Base-by-base conservation (phyloP, 106 monocot genomes). In the Platanthera guangdongensis region DNA sequence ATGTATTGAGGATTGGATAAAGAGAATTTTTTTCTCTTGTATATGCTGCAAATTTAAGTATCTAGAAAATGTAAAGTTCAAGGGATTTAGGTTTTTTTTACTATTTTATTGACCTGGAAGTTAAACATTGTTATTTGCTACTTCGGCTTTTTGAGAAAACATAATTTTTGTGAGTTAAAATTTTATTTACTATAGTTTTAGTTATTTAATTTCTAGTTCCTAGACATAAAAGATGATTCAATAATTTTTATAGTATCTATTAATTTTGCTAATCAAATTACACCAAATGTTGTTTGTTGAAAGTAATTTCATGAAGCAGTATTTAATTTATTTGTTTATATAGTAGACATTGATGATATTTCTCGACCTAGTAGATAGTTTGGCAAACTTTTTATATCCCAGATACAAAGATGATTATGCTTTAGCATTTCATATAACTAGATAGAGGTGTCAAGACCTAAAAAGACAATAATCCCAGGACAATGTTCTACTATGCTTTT, bases 301-400 rank as follows among this genome's bases (percentile, higher is more conserved):
- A 30, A 2, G 13, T 65, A 2, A 32, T 65, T 65, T 65, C 28
- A 65, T 65, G 2, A 65, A 32, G 59, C 3, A 32, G 4, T 12
- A 32, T 65, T n/a, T 75, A 30, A 2, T 39, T 22, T 19, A 8
- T 63, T 46, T 19, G 80, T 67, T 7, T 48, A 80, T 87, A 77
- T 81, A 97, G 93, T 97, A 93, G 96, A 83, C 89, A n/a, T 81
- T 94, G 8, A 94, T 97, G 96, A 91, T 93, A 21, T 89, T 93
- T 72, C 78, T 89, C 64, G 93, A 97, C 68, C 96, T 93, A 74
- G 87, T 59, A 57, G 77, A 60, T 75, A 94, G 87, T 70, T 80
- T 94, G 74, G 87, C 93, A 68, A 86, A 97, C 73, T 84, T 97
- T 47, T 81, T 86, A 87, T 97, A 94, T 77, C 77, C 94, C 76